Conservation (phyloP, 1,139 yeast species). For the Tardiomyces blankii region DNA sequence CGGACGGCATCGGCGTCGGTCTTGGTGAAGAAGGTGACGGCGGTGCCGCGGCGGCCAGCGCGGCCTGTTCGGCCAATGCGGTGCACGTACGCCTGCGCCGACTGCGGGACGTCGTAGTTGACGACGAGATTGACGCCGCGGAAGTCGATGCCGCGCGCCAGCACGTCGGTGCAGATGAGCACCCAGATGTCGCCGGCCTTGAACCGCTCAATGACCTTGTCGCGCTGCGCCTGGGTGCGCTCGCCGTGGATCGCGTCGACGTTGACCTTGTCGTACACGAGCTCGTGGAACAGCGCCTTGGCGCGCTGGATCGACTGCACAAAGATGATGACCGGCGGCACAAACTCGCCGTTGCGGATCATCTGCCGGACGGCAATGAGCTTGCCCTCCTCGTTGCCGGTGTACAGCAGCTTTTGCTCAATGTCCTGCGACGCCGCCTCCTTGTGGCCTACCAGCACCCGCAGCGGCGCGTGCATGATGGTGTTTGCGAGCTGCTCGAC, state of each 20-base stretch:
- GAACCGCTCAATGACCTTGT: conserved; percentile 72
- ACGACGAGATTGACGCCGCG: conserved; percentile 91
- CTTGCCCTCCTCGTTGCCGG: conserved; percentile 95
- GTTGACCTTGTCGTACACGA: conserved; percentile 79
- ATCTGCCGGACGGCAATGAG: conserved; percentile 82
- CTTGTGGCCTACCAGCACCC: conserved; percentile 85
- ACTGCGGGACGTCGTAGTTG: conserved; percentile 92
- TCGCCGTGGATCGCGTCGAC: conserved; percentile 97
- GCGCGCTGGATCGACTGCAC: conserved; percentile 90
- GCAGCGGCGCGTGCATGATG: conserved; percentile 75
- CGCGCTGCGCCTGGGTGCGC: conserved; percentile 82
- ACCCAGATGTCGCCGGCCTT: conserved; percentile 92
- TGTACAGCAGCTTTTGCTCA: conserved; percentile 72
- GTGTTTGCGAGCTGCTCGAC: conserved; percentile 83
- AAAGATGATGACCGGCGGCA: conserved; percentile 88
- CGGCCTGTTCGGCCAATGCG: conserved; percentile 98
- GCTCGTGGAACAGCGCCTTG: conserved; percentile 86
- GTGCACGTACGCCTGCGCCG: conserved; percentile 92
- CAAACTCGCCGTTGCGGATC: conserved; percentile 65
- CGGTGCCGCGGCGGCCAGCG: conserved; percentile 78
- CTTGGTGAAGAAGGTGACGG: conserved; percentile 87
- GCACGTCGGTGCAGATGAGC: conserved; percentile 88
- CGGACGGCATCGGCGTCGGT: conserved; percentile 70
- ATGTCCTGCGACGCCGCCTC: conserved; percentile 84
- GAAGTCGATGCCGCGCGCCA: conserved; percentile 95